Evolutionary conservation across 2,329 filamentous ascomycete species (phyloP), one percentile per base, ranked within the genome.

Genomic region (Penicillium glabrum): DNA sequence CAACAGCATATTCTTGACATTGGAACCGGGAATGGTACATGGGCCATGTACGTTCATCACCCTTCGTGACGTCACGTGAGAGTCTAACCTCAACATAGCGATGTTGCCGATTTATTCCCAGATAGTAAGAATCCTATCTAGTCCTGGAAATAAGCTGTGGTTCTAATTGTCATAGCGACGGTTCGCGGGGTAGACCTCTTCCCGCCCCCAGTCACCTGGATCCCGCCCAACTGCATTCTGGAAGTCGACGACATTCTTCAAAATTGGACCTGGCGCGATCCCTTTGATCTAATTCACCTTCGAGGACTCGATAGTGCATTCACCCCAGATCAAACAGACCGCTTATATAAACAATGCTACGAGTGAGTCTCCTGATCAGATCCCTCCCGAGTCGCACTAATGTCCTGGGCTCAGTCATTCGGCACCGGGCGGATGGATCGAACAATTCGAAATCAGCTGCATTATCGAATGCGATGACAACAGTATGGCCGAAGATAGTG

Each of bases 181-280:
- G 57, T 59, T 9, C 49, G 53, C 44, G 57, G 57, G 5, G 60
- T 67, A 14, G 65, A 67, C 45, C 61, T 67, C 16, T 67, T 62
- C 19, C 58, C 58, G 2, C 56, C 58, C 10, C 58, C 58, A 5
- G 49, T 45, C 9, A 54, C 39, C 10, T 68, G 63, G 63, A 43
- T 63, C 16, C 62, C 65, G n/a, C 64, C 67, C 26, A 69, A 69
- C 50, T 66, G 59, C 45, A 49, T 59, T 26, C 58, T 68, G 39
- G 65, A 66, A 46, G 58, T 68, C 21, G 60, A 66, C 26, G 63
- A 68, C 49, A 51, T 58, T 11, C 58, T 64, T 37, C 49, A 58
- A 24, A 29, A 54, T 11, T 67, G 65, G 65, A 63, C 58, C 1
- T 62, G 57, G 53, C 33, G 46, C 3, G 48, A 64, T 19, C 54